Conservation (phyloP, 768 basidiomycete species). For the Leucocoprinus leucothites region DNA sequence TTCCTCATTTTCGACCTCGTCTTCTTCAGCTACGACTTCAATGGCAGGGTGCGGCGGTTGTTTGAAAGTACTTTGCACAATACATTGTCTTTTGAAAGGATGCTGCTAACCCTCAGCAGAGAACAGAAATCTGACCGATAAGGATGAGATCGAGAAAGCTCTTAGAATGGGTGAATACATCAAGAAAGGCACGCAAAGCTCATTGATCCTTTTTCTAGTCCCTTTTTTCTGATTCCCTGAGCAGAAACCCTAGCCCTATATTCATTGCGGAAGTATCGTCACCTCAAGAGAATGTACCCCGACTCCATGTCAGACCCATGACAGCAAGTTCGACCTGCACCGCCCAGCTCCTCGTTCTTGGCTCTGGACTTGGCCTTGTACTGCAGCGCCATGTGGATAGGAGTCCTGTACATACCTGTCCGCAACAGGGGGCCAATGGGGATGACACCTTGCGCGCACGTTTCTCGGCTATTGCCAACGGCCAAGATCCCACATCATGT, state of each 20-base stretch:
- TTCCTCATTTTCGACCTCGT: constrained; percentile 7
- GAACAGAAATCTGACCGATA: constrained; percentile 62
- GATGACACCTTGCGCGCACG: constrained; percentile 4
- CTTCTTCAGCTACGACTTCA: constrained; percentile 62
- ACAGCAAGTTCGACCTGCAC: neutral
- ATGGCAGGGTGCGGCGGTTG: constrained; percentile 63
- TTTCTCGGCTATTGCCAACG: constrained; percentile 6
- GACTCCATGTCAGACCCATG: constrained; percentile 23
- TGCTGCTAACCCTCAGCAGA: constrained; percentile 37
- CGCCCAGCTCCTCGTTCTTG: neutral
- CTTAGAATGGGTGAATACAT: constrained; percentile 79
- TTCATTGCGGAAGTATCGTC: constrained; percentile 78
- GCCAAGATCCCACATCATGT: constrained; percentile 1
- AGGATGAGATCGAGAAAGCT: constrained; percentile 73
- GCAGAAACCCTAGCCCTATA: constrained; percentile 84
- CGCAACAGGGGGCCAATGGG: neutral
- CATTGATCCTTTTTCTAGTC: neutral
- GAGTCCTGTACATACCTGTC: neutral
- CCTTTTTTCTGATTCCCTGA: neutral
- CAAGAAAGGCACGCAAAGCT: constrained; percentile 63
- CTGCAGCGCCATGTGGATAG: neutral
- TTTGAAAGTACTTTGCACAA: constrained; percentile 57
- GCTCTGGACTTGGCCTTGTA: neutral
- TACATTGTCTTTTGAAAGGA: neutral
- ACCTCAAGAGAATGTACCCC: constrained; percentile 73